Conservation (phyloP, 1,139 yeast genomes). For the Pichia sp. region DNA sequence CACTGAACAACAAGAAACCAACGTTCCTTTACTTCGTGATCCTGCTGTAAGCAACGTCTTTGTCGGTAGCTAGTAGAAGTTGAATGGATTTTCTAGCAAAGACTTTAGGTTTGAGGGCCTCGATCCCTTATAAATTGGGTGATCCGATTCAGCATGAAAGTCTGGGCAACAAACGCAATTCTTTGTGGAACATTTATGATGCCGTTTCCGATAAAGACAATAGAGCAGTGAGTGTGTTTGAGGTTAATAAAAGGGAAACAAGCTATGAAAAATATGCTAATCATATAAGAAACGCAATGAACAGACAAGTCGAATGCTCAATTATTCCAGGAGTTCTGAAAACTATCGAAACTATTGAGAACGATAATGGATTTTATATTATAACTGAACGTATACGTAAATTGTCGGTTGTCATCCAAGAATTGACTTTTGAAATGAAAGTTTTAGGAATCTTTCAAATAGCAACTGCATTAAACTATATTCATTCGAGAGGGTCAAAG, state of each 20-base stretch:
- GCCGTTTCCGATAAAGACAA: conserved; percentile 35
- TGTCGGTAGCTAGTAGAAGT: too few relatives aligned
- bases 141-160: conserved; percentile 29
- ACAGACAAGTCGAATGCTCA: conserved; percentile 38
- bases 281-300: conserved; percentile 57
- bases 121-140: conserved; percentile 51
- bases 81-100: conserved; percentile 54
- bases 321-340: conserved; percentile 67
- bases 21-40: too few relatives aligned
- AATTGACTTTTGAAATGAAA: background rate
- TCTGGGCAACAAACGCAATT: conserved; percentile 2
- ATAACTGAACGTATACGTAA: conserved; percentile 77
- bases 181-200: conserved; percentile 32
- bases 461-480: conserved; percentile 47
- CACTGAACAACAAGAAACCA: too few relatives aligned
- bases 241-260: conserved; percentile 44
- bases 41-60: too few relatives aligned
- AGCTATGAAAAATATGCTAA: conserved; percentile 29
- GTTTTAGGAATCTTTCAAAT: conserved; percentile 48
- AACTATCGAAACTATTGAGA: conserved; percentile 63
- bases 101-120: conserved; percentile 41
- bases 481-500: conserved; percentile 56
- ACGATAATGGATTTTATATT: conserved; percentile 52
- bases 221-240: conserved; percentile 49
- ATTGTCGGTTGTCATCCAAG: conserved; percentile 24